Conservation (phyloP, 1,139 yeast genomes). For the Petasospora rhodanensis region DNA sequence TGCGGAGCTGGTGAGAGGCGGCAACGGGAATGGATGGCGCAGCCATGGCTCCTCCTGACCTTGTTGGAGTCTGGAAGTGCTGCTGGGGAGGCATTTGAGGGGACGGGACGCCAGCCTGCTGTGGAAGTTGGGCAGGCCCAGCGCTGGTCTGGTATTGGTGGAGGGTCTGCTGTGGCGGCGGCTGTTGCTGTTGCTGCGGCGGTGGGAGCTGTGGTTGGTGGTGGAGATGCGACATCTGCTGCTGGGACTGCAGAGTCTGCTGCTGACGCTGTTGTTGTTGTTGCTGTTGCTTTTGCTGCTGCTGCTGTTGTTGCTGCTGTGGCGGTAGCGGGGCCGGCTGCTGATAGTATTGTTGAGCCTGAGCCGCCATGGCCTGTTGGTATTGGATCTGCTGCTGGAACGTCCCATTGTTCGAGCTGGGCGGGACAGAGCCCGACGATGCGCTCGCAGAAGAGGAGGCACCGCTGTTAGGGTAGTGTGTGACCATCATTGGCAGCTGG, state of each 20-base stretch:
- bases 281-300: conserved; percentile 11
- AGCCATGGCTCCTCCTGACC: conserved; percentile 10
- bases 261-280: conserved; percentile 8
- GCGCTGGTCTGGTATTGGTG: too few species aligned
- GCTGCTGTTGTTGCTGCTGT: conserved; percentile 14
- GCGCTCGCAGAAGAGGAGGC: too few species aligned
- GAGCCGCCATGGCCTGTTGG: conserved; percentile 18
- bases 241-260: conserved; percentile 3
- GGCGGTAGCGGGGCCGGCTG: conserved; percentile 7
- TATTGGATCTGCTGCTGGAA: conserved; percentile 19
- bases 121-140: too few species aligned
- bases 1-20: too few species aligned
- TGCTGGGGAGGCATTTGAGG: conserved; percentile 1
- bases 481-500: conserved; percentile 20
- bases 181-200: conserved; percentile 15
- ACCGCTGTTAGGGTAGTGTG: too few species aligned
- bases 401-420: too few species aligned
- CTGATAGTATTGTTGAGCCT: conserved; percentile 15
- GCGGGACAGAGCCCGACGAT: too few species aligned
- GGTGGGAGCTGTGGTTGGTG: conserved; percentile 12
- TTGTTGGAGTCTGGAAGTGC: conserved; percentile 23
- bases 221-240: conserved; percentile 10
- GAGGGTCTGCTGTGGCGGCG: conserved; percentile 6
- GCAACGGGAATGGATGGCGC: conserved; percentile 8
- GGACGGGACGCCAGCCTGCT: too few species aligned